A percentile compares a stretch with the other conserved stretches of the same genome.
phyloP scores from a whole-genome alignment of 768 basidiomycete species.

The Krasilnikovozyma curviuscula region DNA sequence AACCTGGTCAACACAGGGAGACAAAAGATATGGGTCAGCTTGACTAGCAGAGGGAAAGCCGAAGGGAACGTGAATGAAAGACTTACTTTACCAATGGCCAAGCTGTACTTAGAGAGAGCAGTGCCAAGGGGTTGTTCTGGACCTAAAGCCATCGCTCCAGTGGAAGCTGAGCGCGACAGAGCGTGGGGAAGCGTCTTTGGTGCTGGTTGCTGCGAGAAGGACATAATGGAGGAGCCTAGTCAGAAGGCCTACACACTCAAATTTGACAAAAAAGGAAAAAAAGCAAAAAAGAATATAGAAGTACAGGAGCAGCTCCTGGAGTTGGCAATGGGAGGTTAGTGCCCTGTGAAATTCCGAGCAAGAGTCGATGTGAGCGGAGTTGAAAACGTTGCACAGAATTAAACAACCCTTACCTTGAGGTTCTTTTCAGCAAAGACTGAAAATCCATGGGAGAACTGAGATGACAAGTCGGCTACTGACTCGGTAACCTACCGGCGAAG shows the following conservation, averaged over 20 bases:
- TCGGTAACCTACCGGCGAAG: constrained; percentile 35
- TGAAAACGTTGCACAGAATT: no score
- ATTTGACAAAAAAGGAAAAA: no score
- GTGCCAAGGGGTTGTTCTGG: constrained; percentile 51
- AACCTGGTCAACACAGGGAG: no score
- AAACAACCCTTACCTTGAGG: constrained; percentile 21
- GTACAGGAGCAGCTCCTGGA: constrained; percentile 31
- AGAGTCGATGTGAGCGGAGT: background rate
- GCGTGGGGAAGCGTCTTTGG: constrained; percentile 98
- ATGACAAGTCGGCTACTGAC: constrained; percentile 20
- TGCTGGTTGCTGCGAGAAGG: constrained; percentile 26
- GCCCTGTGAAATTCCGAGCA: constrained; percentile 28
- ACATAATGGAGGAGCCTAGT: no score
- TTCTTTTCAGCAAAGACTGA: constrained; percentile 26
- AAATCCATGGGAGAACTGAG: constrained; percentile 22
- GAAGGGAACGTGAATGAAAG: background rate
- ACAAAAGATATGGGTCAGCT: no score
- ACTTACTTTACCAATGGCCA: constrained; percentile 54
- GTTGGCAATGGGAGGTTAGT: constrained; percentile 64
- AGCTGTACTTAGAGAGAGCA: constrained; percentile 57
- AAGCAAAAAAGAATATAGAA: no score
- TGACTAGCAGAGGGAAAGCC: background rate
- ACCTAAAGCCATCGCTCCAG: constrained; percentile 34
- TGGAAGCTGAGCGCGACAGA: constrained; percentile 56
- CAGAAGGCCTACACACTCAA: no score